Evolutionary conservation across 2,329 filamentous ascomycete genomes (phyloP), one percentile per base, ranked within the genome.

Genomic region (Calonectria pteridis): DNA sequence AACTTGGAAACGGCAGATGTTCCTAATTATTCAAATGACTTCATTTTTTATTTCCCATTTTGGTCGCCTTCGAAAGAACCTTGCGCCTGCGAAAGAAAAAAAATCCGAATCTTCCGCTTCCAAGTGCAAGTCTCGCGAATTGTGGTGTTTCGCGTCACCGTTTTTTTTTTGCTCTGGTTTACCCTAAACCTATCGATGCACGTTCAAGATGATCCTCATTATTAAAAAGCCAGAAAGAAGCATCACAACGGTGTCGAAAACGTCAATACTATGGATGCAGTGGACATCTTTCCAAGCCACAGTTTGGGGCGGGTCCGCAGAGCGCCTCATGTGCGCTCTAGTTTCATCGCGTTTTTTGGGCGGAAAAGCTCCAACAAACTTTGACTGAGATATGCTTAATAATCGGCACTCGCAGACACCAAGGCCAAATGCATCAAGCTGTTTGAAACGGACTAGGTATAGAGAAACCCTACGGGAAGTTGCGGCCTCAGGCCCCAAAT

Each of bases 401-500:
- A 59, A 59, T 59, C 43, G 7, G 31, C 55, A 37, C 29, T 18
- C 55, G n/a, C 5, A 35, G 55, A 20, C 20, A 9, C 28, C 31
- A 31, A 31, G 33, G 29, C n/a, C 33, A 59, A 59, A 59, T 10
- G 35, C 13, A 37, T 37, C 37, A 16, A 35, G 51, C 33, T 35
- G 23, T 59, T 59, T 59, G 31, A 59, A 26, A n/a, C 33, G 33
- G n/a, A 62, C 23, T n/a, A 20, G 35, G 33, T 40, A 40, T 37
- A n/a, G 43, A 37, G 7, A 62, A 62, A 26, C 35, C 33, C 55
- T 62, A 62, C 35, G 4, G 4, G 18, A 23, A 23, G 31, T 58
- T 46, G 50, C 35, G 33, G 65, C 65, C 65, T 67, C 29, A 70
- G 55, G 46, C 58, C 58, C 14, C 31, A 40, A 49, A 64, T 13